These are phyloP conservation scores for Acaromyces ingoldii DNA, from an alignment of 1,284 basidiomycete genomes.

Conservation along the genomic window DNA sequence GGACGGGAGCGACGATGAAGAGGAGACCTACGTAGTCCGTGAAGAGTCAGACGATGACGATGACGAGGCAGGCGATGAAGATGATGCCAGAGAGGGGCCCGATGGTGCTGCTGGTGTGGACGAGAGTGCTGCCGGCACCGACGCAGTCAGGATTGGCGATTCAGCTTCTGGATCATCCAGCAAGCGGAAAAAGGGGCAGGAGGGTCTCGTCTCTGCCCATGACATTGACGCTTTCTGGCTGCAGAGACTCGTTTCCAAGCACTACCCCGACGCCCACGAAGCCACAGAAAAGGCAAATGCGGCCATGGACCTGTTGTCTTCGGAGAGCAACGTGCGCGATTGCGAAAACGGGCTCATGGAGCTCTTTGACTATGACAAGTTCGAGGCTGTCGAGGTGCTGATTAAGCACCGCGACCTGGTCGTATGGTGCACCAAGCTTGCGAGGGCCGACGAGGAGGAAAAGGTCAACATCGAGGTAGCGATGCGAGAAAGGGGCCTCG, in stretches of 20 bases:
- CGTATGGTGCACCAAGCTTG: slow-evolving; percentile 96
- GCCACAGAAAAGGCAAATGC: slow-evolving; percentile 83
- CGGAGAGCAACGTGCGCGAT: slow-evolving; percentile 83
- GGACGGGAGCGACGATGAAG: slow-evolving; percentile 81
- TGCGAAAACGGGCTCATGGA: slow-evolving; percentile 97
- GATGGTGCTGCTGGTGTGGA: slow-evolving; percentile 67
- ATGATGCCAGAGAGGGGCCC: slow-evolving; percentile 59
- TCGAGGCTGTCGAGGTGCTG: slow-evolving; percentile 83
- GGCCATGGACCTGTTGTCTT: slow-evolving; percentile 77
- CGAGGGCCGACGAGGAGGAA: slow-evolving; percentile 82
- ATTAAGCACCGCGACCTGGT: slow-evolving; percentile 93
- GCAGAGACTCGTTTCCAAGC: slow-evolving; percentile 81
- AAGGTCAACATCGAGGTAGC: slow-evolving; percentile 91
- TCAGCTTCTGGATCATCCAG: slow-evolving; percentile 51
- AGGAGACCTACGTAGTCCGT: slow-evolving; percentile 76
- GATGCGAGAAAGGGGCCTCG: slow-evolving; percentile 94
- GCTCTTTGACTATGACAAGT: slow-evolving; percentile 85
- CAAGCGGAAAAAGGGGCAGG: slow-evolving; percentile 55
- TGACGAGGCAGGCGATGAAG: slow-evolving; percentile 54
- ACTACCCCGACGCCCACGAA: slow-evolving; percentile 90
- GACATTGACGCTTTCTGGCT: slow-evolving; percentile 97
- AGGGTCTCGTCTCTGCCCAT: slow-evolving; percentile 67
- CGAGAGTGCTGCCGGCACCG: slow-evolving; percentile 56
- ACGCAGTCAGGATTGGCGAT: slow-evolving; percentile 48
- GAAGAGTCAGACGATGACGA: slow-evolving; percentile 67